These are phyloP conservation scores for Trichoderma koningiopsis DNA, from an alignment of 2,329 filamentous ascomycete species.

Conservation along the genomic window DNA sequence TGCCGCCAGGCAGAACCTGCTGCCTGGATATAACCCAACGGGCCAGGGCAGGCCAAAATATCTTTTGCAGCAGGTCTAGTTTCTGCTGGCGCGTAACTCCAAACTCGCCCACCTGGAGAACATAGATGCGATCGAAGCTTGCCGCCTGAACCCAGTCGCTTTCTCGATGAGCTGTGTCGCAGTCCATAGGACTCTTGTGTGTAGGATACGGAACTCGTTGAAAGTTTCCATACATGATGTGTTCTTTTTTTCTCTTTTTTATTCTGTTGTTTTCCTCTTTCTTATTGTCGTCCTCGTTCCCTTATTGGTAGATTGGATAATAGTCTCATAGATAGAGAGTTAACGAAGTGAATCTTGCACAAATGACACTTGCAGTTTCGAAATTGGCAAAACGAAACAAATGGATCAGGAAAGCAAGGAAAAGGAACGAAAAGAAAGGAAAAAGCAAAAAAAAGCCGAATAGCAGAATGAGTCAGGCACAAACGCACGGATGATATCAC, in stretches of 20 bases:
- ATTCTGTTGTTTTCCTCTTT: background rate
- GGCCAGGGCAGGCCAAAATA: slow-evolving; percentile 35
- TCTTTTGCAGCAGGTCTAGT: slow-evolving; percentile 30
- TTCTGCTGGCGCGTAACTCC: slow-evolving; percentile 29
- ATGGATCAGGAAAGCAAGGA: background rate
- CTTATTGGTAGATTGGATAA: background rate
- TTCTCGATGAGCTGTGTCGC: slow-evolving; percentile 31
- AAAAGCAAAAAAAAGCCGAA: background rate
- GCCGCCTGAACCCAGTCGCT: slow-evolving; percentile 30
- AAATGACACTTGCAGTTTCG: background rate
- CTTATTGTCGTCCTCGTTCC: background rate
- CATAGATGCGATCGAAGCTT: slow-evolving; percentile 28
- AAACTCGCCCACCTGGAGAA: slow-evolving; percentile 26
- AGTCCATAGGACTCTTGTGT: slow-evolving; percentile 32
- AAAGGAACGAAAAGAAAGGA: background rate
- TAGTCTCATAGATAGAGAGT: background rate
- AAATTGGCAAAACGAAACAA: background rate
- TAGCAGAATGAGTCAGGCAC: background rate
- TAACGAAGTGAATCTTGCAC: background rate
- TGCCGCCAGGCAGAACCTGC: slow-evolving; percentile 30
- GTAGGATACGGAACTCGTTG: slow-evolving; percentile 30
- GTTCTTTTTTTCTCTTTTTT: background rate
- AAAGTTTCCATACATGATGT: slow-evolving; percentile 24
- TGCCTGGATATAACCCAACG: slow-evolving; percentile 32
- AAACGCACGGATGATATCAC: slow-evolving; percentile 3